phyloP scores from a whole-genome alignment of 164 flowering plant species.

The Brasenia schreberi region DNA sequence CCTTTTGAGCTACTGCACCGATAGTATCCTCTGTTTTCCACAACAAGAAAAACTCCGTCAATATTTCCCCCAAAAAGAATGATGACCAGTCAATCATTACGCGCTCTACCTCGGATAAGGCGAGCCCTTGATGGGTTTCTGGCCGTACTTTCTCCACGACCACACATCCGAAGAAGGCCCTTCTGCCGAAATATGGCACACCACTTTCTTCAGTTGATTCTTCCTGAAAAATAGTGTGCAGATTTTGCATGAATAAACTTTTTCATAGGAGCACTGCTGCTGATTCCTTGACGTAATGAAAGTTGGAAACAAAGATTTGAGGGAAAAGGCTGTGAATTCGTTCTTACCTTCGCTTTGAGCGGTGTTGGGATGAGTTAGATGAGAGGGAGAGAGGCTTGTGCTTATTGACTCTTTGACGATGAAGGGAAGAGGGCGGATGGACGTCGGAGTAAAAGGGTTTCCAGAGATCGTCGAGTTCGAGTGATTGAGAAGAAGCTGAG shows the following conservation, averaged over 20 bases:
- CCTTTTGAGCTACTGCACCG: conserved; percentile 95
- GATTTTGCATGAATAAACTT: too few relatives aligned
- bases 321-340: background rate
- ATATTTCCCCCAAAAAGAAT: background rate
- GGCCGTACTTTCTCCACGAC: conserved; percentile 98
- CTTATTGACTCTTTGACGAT: background rate
- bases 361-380: background rate
- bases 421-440: conserved; percentile 1
- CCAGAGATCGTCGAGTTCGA: conserved; percentile 58
- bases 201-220: conserved; percentile 55
- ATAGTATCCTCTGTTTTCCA: conserved; percentile 70
- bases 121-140: conserved; percentile 96
- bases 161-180: conserved; percentile 66
- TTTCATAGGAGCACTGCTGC: too few relatives aligned
- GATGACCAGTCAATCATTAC: too few relatives aligned
- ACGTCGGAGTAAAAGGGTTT: conserved; percentile 49
- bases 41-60: background rate
- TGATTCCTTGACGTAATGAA: too few relatives aligned
- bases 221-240: conserved; percentile 30
- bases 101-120: conserved; percentile 69
- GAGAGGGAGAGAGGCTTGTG: background rate
- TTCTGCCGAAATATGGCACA: conserved; percentile 80
- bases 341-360: background rate
- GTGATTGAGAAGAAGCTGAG: conserved; percentile 9
- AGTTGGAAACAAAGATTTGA: too few relatives aligned